Percentiles rank a stretch among this genome's conserved stretches.
Conservation (phyloP, 495 filamentous ascomycete genomes). For the Talaromyces nanjingensis region DNA sequence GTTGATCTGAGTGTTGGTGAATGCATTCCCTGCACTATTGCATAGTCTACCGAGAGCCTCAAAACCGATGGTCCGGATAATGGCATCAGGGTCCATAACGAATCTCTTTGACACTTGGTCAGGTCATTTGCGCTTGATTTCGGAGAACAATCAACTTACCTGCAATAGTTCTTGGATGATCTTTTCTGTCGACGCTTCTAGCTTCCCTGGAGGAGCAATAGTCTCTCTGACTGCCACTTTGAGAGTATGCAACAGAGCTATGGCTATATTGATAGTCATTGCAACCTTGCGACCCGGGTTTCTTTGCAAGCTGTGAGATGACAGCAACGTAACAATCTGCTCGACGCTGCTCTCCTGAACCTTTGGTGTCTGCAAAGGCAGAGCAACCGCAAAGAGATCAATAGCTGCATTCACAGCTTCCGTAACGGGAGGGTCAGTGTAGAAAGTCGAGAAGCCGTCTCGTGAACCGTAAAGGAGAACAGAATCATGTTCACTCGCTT, state of each 20-base stretch:
- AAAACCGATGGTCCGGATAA: conserved; percentile 76
- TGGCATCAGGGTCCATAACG: conserved; percentile 73
- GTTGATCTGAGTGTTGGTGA: conserved; percentile 84
- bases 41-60: conserved; percentile 88
- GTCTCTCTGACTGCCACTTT: conserved; percentile 81
- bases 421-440: conserved; percentile 80
- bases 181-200: conserved; percentile 76
- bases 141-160: conserved; percentile 26
- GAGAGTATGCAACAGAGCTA: conserved; percentile 69
- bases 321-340: conserved; percentile 80
- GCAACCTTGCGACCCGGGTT: conserved; percentile 85
- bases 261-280: conserved; percentile 82
- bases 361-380: conserved; percentile 79
- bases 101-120: conserved; percentile 44
- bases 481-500: conserved; percentile 85
- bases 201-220: conserved; percentile 60
- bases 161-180: conserved; percentile 77
- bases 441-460: conserved; percentile 34
- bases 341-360: conserved; percentile 95
- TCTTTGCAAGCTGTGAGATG: conserved; percentile 69
- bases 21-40: conserved; percentile 76
- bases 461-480: conserved; percentile 63
- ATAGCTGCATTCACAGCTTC: conserved; percentile 93
- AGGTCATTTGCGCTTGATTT: not conserved
- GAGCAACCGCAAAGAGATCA: conserved; percentile 79